Evolutionary conservation across 2,329 filamentous ascomycete genomes (phyloP).

Genomic region (Aspergillus niger): DNA sequence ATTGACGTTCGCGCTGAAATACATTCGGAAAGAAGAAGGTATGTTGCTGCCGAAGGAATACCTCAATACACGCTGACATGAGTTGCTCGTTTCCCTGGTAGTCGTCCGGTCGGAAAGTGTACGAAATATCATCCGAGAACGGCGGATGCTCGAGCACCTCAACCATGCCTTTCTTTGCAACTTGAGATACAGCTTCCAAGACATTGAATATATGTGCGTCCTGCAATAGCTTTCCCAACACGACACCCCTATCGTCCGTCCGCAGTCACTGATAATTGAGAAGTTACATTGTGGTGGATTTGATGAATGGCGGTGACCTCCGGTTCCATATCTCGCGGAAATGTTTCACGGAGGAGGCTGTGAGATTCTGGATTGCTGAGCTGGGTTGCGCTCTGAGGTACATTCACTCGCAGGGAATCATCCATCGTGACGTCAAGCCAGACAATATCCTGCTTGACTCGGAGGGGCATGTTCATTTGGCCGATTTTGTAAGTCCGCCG

Average conservation of each 20-base stretch:
- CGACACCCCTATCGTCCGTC: background rate
- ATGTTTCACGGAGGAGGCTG: constrained; percentile 95
- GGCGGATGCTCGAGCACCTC: constrained; percentile 95
- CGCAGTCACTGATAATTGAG: constrained; percentile 25
- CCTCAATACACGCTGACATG: constrained; percentile 15
- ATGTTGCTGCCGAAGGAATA: constrained; percentile 13
- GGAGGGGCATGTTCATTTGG: constrained; percentile 93
- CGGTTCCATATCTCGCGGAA: constrained; percentile 98
- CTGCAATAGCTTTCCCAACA: background rate
- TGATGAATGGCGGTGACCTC: constrained; percentile 96
- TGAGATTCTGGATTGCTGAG: constrained; percentile 96
- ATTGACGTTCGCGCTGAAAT: constrained; percentile 93
- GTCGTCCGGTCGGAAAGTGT: constrained; percentile 97
- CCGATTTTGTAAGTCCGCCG: constrained; percentile 77
- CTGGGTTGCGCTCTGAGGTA: constrained; percentile 88
- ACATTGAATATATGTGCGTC: constrained; percentile 94
- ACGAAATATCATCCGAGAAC: constrained; percentile 95
- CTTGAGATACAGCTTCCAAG: constrained; percentile 97
- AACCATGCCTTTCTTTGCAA: constrained; percentile 99
- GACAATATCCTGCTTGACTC: constrained; percentile 87
- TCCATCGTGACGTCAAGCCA: constrained; percentile 88
- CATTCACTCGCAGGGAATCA: constrained; percentile 81
- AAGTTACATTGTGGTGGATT: constrained; percentile 89
- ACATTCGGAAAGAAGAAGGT: constrained; percentile 98
- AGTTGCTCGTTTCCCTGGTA: constrained; percentile 44